Percentiles rank a stretch among this genome's conserved stretches.
Conservation (phyloP, 2,329 filamentous ascomycete genomes). For the Fusarium marasasianum region DNA sequence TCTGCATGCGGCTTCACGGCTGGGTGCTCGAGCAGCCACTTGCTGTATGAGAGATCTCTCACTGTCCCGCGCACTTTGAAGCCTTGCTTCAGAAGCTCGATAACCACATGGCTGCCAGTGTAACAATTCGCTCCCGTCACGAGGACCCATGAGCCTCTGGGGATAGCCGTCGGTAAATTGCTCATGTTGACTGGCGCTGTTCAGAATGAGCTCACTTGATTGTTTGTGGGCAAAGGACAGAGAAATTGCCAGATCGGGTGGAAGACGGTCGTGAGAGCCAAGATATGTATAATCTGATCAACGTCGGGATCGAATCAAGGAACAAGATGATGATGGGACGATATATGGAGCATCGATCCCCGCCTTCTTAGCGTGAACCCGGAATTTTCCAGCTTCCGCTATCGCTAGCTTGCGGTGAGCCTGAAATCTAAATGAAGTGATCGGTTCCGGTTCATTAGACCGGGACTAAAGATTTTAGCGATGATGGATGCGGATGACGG, state of each 20-base stretch:
- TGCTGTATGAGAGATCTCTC: conserved; percentile 15
- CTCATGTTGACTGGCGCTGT: not conserved
- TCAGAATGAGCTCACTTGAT: rapidly evolving
- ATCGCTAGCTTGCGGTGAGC: conserved; percentile 12
- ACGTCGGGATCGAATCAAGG: not conserved
- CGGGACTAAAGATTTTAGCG: conserved; percentile 4
- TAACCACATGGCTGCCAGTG: conserved; percentile 33
- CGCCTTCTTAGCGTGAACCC: not conserved
- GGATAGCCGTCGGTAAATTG: conserved; percentile 25
- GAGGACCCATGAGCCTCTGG: conserved; percentile 34
- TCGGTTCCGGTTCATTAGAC: not conserved
- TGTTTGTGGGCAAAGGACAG: too few species aligned
- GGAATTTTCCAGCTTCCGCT: conserved; percentile 1
- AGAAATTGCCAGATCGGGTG: rapidly evolving
- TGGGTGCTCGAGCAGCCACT: conserved; percentile 31
- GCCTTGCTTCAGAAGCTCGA: conserved; percentile 27
- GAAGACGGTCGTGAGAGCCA: not conserved
- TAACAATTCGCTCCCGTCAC: conserved; percentile 36
- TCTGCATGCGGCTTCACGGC: conserved; percentile 8
- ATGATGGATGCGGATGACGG: not conserved
- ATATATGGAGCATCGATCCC: not conserved
- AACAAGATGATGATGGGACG: not conserved
- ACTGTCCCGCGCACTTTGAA: conserved; percentile 38
- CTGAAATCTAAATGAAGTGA: conserved; percentile 12
- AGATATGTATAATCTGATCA: not conserved